Percentiles rank a stretch among this genome's conserved stretches.
Evolutionary conservation across 83 land plant species (phyloP).

Genomic region (Isoetes engelmannii): DNA sequence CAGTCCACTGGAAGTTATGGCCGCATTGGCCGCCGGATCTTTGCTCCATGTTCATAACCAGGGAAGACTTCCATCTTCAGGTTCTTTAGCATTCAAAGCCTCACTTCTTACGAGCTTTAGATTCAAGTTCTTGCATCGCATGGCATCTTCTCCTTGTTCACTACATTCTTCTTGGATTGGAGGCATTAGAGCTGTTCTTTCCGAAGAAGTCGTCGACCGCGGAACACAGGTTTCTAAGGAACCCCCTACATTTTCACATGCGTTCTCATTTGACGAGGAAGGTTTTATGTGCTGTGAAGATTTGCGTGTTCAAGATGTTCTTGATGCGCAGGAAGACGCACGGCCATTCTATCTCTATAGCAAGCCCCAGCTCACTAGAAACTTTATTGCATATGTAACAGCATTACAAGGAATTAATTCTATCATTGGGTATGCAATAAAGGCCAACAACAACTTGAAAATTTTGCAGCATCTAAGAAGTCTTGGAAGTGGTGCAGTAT

Average conservation of each 20-base stretch:
- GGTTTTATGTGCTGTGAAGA: conserved; percentile 88
- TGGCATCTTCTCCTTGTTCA: conserved; percentile 16
- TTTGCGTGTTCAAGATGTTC: conserved; percentile 50
- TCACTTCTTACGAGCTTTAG: too few relatives aligned
- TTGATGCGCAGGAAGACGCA: conserved; percentile 47
- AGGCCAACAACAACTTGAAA: conserved; percentile 91
- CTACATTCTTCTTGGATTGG: conserved; percentile 4
- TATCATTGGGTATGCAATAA: conserved; percentile 82
- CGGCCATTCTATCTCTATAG: conserved; percentile 89
- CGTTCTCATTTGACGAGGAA: conserved; percentile 25
- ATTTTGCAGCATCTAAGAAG: conserved; percentile 63
- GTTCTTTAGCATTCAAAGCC: too few relatives aligned
- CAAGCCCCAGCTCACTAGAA: conserved; percentile 78
- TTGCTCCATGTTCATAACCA: too few relatives aligned
- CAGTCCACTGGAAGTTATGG: too few relatives aligned
- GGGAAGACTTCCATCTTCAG: too few relatives aligned
- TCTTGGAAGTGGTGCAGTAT: conserved; percentile 83
- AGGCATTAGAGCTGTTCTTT: conserved; percentile 27
- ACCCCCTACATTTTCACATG: background rate
- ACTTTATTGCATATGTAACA: conserved; percentile 55
- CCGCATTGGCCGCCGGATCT: too few relatives aligned
- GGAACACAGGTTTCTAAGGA: conserved; percentile 2
- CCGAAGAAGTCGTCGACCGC: conserved; percentile 16
- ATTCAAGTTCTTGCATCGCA: conserved; percentile 1
- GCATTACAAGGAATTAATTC: conserved; percentile 70